A percentile compares a stretch with the other conserved stretches of the same genome.
Evolutionary conservation across 441 rosid genomes (phyloP).

Genomic region (Adansonia rubrostipa): DNA sequence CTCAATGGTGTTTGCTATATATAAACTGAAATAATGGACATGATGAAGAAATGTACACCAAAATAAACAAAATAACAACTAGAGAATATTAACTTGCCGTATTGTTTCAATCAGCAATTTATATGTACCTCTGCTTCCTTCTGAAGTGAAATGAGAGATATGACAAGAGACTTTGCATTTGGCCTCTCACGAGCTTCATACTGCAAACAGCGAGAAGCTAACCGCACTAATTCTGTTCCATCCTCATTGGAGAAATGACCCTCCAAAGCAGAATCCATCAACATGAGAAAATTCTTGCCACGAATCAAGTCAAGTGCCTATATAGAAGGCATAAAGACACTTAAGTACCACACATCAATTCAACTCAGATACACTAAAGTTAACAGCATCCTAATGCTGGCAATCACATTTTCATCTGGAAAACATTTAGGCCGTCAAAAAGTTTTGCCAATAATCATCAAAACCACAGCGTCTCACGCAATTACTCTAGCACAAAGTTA

Average conservation of each 20-base stretch:
- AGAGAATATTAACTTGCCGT: neutral
- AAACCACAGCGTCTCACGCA: neutral
- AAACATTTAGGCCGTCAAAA: neutral
- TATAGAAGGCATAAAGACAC: constrained; percentile 18
- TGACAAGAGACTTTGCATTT: constrained; percentile 62
- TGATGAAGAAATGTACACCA: neutral
- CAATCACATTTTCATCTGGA: neutral
- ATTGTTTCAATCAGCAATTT: constrained; percentile 10
- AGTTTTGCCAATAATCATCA: neutral
- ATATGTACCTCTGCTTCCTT: constrained; percentile 58
- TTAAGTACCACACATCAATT: constrained; percentile 2
- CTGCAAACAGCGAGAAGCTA: constrained; percentile 76
- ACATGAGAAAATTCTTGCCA: constrained; percentile 63
- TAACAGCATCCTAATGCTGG: neutral
- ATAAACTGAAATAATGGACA: neutral
- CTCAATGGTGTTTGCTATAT: neutral
- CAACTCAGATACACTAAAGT: neutral
- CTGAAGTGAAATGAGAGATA: constrained; percentile 58
- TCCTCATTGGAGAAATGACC: constrained; percentile 71
- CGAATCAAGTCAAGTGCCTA: constrained; percentile 79
- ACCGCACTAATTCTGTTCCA: constrained; percentile 65
- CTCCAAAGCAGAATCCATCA: constrained; percentile 77
- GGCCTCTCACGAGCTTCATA: constrained; percentile 83
- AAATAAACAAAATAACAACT: constrained; percentile 8
- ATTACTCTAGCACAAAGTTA: neutral